Conservation (phyloP, 257 asterid genomes). For the Solanum lycopersicoides region DNA sequence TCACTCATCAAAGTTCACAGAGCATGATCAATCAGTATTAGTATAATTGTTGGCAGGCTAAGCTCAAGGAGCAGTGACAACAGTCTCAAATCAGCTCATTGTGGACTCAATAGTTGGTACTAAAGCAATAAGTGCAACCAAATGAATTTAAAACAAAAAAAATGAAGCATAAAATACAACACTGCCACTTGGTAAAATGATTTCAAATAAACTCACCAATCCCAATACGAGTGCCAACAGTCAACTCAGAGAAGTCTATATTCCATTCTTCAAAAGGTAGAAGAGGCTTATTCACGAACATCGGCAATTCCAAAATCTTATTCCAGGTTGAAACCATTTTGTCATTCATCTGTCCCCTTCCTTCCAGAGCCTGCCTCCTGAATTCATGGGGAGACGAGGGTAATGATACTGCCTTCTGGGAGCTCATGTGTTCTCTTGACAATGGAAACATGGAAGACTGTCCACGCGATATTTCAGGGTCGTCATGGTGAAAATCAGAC, state of each 20-base stretch:
- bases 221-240: constrained; percentile 93
- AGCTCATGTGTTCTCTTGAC: constrained; percentile 20
- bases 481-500: constrained; percentile 19
- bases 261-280: constrained; percentile 91
- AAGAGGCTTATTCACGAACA: constrained; percentile 73
- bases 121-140: not conserved
- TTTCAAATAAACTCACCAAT: constrained; percentile 52
- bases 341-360: constrained; percentile 32
- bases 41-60: not conserved
- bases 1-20: not conserved
- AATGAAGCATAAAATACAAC: not conserved
- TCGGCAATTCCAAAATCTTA: constrained; percentile 65
- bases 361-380: constrained; percentile 37
- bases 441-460: constrained; percentile 18
- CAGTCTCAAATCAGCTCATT: not conserved
- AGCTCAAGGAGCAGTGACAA: not conserved
- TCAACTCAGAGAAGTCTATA: constrained; percentile 80
- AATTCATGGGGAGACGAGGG: constrained; percentile 95
- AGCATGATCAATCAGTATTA: not conserved
- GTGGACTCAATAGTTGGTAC: not conserved
- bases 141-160: not conserved
- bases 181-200: not conserved
- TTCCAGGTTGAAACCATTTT: constrained; percentile 77
- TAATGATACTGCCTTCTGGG: constrained; percentile 66
- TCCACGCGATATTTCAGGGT: constrained; percentile 20